Conservation (phyloP, 352 stramenopile genomes). For the Phytophthora capsici region DNA sequence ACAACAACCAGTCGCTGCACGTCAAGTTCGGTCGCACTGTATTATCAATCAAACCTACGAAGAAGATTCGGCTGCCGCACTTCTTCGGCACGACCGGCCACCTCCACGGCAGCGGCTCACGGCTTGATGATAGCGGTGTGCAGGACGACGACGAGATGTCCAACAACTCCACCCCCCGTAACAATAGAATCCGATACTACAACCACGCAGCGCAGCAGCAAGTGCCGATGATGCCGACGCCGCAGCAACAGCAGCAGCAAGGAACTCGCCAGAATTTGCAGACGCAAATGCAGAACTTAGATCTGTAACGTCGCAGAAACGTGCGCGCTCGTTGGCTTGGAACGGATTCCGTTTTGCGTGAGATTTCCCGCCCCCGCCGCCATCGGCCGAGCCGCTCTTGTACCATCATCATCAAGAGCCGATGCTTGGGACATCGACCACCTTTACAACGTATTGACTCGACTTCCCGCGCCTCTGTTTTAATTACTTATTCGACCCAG, state of each 20-base stretch:
- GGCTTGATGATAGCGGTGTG: conserved; percentile 59
- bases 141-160: conserved; percentile 71
- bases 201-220: conserved; percentile 51
- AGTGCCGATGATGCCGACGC: conserved; percentile 32
- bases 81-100: conserved; percentile 75
- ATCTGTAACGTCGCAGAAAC: conserved; percentile 61
- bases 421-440: conserved; percentile 40
- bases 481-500: conserved; percentile 41
- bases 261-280: conserved; percentile 47
- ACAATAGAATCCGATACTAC: conserved; percentile 71
- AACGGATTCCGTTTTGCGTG: conserved; percentile 25
- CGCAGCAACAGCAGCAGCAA: conserved; percentile 42
- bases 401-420: conserved; percentile 50
- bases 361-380: conserved; percentile 15
- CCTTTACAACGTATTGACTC: conserved; percentile 22
- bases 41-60: conserved; percentile 88
- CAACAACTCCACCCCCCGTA: conserved; percentile 65
- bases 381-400: conserved; percentile 44
- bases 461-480: conserved; percentile 33
- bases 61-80: conserved; percentile 88
- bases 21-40: conserved; percentile 89
- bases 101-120: conserved; percentile 51
- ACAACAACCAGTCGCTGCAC: conserved; percentile 89
- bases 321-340: conserved; percentile 31
- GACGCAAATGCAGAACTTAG: conserved; percentile 78